A percentile compares a stretch with the other conserved stretches of the same genome.
Evolutionary conservation across 2,329 filamentous ascomycete species (phyloP).

Genomic region (Thielaviopsis populi): DNA sequence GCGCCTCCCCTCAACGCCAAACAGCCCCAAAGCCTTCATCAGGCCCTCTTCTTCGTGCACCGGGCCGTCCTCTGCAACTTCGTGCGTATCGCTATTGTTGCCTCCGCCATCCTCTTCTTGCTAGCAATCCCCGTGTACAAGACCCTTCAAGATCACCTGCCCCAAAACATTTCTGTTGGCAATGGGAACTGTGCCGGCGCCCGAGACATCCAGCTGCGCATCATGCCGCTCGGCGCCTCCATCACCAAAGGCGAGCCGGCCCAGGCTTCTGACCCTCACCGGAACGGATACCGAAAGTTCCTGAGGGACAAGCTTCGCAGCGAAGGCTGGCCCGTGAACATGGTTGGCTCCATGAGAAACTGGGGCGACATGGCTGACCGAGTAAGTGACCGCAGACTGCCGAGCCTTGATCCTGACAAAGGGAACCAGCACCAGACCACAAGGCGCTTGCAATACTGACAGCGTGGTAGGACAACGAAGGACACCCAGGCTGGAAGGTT

Average conservation of each 20-base stretch:
- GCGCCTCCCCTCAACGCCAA: not conserved
- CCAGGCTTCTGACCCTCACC: conserved; percentile 1
- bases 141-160: not conserved
- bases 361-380: conserved; percentile 25
- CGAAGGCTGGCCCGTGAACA: conserved; percentile 24
- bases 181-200: not conserved
- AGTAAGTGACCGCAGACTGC: not conserved
- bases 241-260: conserved; percentile 25
- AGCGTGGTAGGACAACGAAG: conserved; percentile 18
- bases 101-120: not conserved
- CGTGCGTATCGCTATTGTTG: not conserved
- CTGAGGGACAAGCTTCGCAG: conserved; percentile 22
- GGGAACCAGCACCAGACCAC: not conserved
- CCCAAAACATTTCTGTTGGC: not conserved
- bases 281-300: conserved; percentile 26
- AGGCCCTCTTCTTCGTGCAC: not conserved
- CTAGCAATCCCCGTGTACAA: not conserved
- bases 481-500: conserved; percentile 17
- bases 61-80: not conserved
- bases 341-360: conserved; percentile 27
- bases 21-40: not conserved
- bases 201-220: conserved; percentile 18
- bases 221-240: conserved; percentile 26
- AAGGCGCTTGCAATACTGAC: too few relatives aligned
- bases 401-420: not conserved